Evolutionary conservation across 345 rosid species (phyloP).

Genomic region (Eucalyptus pauciflora): DNA sequence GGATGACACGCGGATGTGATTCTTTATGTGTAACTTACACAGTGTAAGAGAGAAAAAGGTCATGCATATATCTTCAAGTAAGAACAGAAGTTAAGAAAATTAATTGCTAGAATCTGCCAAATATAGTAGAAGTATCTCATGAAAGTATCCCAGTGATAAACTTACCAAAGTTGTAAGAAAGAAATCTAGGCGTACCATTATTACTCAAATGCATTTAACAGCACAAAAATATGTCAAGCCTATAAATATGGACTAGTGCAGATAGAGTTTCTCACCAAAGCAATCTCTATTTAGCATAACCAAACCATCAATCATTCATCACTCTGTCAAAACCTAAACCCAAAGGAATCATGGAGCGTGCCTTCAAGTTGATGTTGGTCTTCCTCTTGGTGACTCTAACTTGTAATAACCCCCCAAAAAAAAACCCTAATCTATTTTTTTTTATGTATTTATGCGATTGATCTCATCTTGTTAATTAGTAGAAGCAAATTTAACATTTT

Average conservation of each 20-base stretch:
- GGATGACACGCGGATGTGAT: neutral
- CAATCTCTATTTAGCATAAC: neutral
- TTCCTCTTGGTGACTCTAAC: neutral
- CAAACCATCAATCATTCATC: neutral
- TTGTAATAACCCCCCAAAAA: neutral
- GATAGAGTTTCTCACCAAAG: neutral
- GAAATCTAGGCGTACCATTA: neutral
- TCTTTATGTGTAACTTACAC: neutral
- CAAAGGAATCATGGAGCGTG: neutral
- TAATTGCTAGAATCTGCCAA: neutral
- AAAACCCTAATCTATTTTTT: neutral
- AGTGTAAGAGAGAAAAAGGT: neutral
- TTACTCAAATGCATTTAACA: neutral
- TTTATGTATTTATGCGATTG: neutral
- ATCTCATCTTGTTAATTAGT: neutral
- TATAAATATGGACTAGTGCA: neutral
- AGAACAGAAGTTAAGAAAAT: neutral
- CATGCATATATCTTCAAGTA: neutral
- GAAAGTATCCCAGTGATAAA: neutral
- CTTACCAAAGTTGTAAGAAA: neutral
- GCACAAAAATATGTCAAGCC: neutral
- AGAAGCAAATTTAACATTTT: neutral
- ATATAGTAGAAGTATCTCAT: neutral
- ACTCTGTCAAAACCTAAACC: neutral
- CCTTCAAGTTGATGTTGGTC: neutral